These are phyloP conservation scores for Paralagenidium karlingii DNA, from an alignment of 352 stramenopile species.

Conservation along the genomic window DNA sequence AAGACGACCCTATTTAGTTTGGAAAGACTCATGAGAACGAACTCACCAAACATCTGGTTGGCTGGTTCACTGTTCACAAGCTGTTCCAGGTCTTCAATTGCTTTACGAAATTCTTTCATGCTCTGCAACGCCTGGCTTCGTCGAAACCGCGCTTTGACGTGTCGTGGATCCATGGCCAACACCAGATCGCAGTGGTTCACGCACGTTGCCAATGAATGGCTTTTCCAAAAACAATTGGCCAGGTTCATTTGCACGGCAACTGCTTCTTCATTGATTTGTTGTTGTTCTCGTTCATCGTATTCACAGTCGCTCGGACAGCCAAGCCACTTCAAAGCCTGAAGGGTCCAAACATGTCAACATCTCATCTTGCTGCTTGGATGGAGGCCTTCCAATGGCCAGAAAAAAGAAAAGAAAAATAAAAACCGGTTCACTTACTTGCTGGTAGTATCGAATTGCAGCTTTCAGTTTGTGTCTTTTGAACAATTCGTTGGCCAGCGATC, in stretches of 20 bases:
- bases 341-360: too few species aligned
- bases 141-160: conserved; percentile 52
- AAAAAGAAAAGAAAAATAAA: background rate
- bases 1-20: too few species aligned
- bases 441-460: conserved; percentile 25
- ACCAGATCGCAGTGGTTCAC: conserved; percentile 33
- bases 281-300: conserved; percentile 22
- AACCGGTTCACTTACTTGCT: conserved; percentile 6
- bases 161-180: conserved; percentile 20
- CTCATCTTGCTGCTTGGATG: too few species aligned
- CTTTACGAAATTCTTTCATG: conserved; percentile 41
- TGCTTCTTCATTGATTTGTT: conserved; percentile 15
- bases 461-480: conserved; percentile 27
- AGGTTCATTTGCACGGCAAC: conserved; percentile 45
- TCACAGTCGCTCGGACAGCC: conserved; percentile 22
- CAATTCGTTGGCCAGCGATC: conserved; percentile 30
- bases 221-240: conserved; percentile 47
- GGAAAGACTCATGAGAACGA: too few species aligned
- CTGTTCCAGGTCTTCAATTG: conserved; percentile 13
- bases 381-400: background rate
- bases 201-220: conserved; percentile 19
- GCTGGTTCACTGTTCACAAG: too few species aligned
- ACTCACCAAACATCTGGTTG: too few species aligned
- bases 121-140: conserved; percentile 44
- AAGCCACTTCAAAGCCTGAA: conserved; percentile 34